phyloP scores from a whole-genome alignment of 1,139 yeast species.

The Lizanozyma gosingica region DNA sequence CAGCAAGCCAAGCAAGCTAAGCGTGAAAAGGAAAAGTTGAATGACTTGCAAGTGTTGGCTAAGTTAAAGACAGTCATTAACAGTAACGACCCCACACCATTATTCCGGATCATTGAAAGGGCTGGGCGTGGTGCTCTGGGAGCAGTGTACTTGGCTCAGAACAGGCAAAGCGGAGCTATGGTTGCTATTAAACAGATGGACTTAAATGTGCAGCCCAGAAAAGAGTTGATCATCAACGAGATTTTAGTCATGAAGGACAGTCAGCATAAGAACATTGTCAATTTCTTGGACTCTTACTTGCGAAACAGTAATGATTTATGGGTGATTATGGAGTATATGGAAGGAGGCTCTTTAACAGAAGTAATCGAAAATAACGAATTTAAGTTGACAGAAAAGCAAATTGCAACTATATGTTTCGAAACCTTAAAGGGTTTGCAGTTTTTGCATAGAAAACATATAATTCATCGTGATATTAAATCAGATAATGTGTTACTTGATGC shows the following conservation, averaged over 20 bases:
- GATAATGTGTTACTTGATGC: conserved; percentile 87
- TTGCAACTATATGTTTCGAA: conserved; percentile 84
- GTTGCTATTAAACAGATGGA: conserved; percentile 97
- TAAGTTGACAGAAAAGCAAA: conserved; percentile 63
- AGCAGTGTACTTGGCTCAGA: conserved; percentile 79
- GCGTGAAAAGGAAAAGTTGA: conserved; percentile 65
- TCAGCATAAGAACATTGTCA: conserved; percentile 39
- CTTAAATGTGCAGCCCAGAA: conserved; percentile 84
- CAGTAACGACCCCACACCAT: conserved; percentile 72
- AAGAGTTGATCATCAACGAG: conserved; percentile 70
- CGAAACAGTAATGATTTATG: conserved; percentile 47
- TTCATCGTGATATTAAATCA: conserved; percentile 92
- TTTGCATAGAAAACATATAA: conserved; percentile 82
- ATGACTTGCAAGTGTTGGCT: conserved; percentile 79
- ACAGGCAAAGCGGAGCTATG: conserved; percentile 34
- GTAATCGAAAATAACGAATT: conserved; percentile 75
- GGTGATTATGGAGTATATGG: conserved; percentile 97
- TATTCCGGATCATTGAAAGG: conserved; percentile 80
- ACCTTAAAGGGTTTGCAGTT: conserved; percentile 89
- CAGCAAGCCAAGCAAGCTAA: conserved; percentile 25
- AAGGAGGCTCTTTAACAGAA: conserved; percentile 72
- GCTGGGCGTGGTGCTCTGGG: conserved; percentile 99
- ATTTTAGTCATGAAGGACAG: conserved; percentile 43
- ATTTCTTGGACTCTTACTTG: conserved; percentile 37
- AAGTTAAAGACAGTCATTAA: conserved; percentile 80